These are phyloP conservation scores for Asclepias syriaca DNA, from an alignment of 257 asterid species.

Conservation along the genomic window DNA sequence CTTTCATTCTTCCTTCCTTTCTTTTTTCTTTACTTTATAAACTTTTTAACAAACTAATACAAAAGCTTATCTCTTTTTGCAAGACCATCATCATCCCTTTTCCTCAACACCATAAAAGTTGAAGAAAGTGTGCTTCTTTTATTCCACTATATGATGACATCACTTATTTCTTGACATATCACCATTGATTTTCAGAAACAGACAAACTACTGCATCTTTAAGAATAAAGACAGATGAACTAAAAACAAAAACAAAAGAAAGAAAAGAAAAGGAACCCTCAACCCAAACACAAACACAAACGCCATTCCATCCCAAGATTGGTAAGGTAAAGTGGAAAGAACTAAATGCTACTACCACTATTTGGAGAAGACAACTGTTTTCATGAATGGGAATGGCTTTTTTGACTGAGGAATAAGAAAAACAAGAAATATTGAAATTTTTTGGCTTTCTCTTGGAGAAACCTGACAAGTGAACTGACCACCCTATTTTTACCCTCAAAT, in stretches of 20 bases:
- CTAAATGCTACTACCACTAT: background rate
- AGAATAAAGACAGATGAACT: conserved; percentile 3
- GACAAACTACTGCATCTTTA: conserved; percentile 10
- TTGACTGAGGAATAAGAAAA: background rate
- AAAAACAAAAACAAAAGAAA: background rate
- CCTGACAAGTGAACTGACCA: background rate
- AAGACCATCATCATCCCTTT: conserved; percentile 1
- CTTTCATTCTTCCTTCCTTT: conserved; percentile 26
- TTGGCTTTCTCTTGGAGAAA: background rate
- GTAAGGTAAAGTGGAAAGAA: background rate
- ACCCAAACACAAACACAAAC: background rate
- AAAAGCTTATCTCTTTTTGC: conserved; percentile 9
- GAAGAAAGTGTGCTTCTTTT: conserved; percentile 5
- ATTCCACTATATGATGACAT: background rate
- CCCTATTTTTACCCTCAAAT: too few relatives aligned
- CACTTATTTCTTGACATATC: background rate
- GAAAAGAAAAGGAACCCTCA: background rate
- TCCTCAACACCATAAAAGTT: conserved; percentile 8
- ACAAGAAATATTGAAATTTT: background rate
- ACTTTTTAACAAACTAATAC: background rate
- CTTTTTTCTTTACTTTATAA: too few relatives aligned
- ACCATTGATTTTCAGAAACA: conserved; percentile 8
- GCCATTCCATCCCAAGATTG: background rate
- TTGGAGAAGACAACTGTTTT: background rate
- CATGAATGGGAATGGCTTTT: background rate